These are phyloP conservation scores for Apiotrichum gamsii DNA, from an alignment of 1,284 basidiomycete genomes.

Conservation along the genomic window DNA sequence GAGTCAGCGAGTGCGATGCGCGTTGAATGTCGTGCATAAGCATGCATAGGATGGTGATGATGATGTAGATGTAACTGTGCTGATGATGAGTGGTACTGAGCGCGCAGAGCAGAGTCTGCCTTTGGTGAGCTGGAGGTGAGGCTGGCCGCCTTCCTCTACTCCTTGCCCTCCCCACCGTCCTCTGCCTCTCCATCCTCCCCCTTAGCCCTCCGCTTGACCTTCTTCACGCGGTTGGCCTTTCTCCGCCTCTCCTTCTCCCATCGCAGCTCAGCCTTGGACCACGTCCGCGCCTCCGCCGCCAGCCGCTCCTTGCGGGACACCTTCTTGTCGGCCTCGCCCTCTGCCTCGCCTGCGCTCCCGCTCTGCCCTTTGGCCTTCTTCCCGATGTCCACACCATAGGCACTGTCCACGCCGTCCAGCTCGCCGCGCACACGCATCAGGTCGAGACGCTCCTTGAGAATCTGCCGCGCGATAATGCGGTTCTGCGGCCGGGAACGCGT, in stretches of 20 bases:
- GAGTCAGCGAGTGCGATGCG: no score
- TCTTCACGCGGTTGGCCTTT: conserved; percentile 43
- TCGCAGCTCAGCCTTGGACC: conserved; percentile 38
- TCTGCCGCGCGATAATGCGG: conserved; percentile 42
- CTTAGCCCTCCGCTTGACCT: conserved; percentile 33
- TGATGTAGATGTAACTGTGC: no score
- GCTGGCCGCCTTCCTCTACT: not conserved
- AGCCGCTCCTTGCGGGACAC: conserved; percentile 23
- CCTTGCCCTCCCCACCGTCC: not conserved
- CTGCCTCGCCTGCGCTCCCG: not conserved
- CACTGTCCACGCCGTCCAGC: conserved; percentile 1
- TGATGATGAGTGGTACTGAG: no score
- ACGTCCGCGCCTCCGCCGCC: conserved; percentile 15
- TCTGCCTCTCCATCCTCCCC: conserved; percentile 2
- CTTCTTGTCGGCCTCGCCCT: not conserved
- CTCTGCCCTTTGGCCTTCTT: no score
- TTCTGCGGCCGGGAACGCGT: conserved; percentile 48
- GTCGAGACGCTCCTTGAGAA: conserved; percentile 43
- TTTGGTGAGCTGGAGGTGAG: no score
- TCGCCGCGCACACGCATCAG: conserved; percentile 26
- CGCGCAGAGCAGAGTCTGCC: no score
- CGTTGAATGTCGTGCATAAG: no score
- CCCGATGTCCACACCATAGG: not conserved
- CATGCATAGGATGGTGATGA: no score
- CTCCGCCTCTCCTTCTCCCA: conserved; percentile 44